Conservation (phyloP, 202 grass and related monocot genomes). For the Brachypodium distachyon region DNA sequence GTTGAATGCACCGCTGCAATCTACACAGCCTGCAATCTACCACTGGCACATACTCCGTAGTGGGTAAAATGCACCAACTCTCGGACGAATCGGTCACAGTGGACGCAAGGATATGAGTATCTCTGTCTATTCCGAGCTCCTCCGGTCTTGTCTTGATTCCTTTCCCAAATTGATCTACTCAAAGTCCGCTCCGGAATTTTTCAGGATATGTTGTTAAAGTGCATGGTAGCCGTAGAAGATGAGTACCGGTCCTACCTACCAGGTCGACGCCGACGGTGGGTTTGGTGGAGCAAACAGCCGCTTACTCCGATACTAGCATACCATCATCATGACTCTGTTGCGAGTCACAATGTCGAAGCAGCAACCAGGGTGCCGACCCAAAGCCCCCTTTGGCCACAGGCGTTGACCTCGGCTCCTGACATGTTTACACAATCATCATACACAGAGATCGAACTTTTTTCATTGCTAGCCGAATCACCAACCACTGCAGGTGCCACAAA, state of each 20-base stretch:
- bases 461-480: not conserved
- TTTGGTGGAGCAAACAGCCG: conserved; percentile 26
- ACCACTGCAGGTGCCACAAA: not conserved
- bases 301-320: not conserved
- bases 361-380: not conserved
- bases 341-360: not conserved
- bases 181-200: not conserved
- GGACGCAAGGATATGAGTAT: too few species aligned
- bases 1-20: not conserved
- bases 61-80: not conserved
- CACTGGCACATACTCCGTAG: too few species aligned
- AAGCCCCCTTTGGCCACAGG: conserved; percentile 6
- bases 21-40: not conserved
- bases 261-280: not conserved
- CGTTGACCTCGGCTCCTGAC: not conserved
- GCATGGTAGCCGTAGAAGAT: not conserved
- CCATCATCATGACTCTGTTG: not conserved
- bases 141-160: not conserved
- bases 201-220: not conserved
- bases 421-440: not conserved
- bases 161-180: not conserved
- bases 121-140: not conserved
- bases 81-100: not conserved
- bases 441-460: not conserved
- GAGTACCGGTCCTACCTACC: not conserved